Evolutionary conservation across 208 protist species (phyloP), one percentile per base, ranked within the genome.

Genomic region (Acanthamoeba triangularis): DNA sequence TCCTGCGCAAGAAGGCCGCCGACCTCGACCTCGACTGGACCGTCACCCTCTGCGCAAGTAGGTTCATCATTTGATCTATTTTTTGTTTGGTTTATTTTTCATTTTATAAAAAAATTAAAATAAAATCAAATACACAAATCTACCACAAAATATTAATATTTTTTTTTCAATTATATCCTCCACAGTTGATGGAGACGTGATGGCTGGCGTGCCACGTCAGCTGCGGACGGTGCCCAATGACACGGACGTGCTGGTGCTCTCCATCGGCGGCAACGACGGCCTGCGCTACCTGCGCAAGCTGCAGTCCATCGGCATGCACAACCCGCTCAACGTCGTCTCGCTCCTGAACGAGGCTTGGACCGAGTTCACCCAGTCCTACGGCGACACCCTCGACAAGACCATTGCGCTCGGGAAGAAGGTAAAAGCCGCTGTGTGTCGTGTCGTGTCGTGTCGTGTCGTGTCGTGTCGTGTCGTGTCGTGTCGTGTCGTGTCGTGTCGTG

Each of bases 241-340:
- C 37, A 74, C 41, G 30, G 41, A 37, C 61, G 84, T 91, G 30
- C 35, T 74, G 63, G 84, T 91, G 41, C 84, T 91, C 84, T 91
- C 84, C 33, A 91, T 72, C 13, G 84, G 84, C 35, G 84, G 84
- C 10, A 91, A 91, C 49, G 84, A 91, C 35, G 35, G 84, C 41
- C 35, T 91, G 33, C 84, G 63, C 56, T 65, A 65, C n/a, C 35
- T 91, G 35, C 11, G 35, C 61, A 25, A 18, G 28, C 25, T 91
- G 63, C 28, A 25, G 7, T 35, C 33, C 7, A 37, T 65, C 35
- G 84, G 84, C 30, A 72, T 91, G 49, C 56, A 63, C 63, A 72
- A 41, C 25, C 74, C 74, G 37, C 35, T 54, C 37, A 82, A 82
- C 74, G 47, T 54, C 28, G 74, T 54, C 37, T 52, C 28, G 74